Evolutionary conservation across 768 basidiomycete species (phyloP), one percentile per base, ranked within the genome.

Genomic region (Daedaleopsis sinensis): DNA sequence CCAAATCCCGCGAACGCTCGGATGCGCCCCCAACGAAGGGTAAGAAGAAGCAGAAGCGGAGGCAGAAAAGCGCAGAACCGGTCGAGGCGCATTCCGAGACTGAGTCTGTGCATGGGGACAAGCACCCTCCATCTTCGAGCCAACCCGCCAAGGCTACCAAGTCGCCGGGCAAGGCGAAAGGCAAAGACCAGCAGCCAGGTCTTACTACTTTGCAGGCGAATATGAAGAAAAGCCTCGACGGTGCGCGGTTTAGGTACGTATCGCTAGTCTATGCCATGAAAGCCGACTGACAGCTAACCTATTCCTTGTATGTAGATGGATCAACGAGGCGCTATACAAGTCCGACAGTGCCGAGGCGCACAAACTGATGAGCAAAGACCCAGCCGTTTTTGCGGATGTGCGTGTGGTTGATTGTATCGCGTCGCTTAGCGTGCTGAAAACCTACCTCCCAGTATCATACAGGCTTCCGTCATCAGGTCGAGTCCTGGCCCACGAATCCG

Each of bases 321-420:
- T 98, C 58, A 99, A 99, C 71, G 96, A 98, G 77, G 83, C 81
- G 42, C 77, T 99, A 35, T 99, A 99, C 77, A 96, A 95, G 65
- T 89, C 89, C 0, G 84, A 86, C 57, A 93, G 94, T 68, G 76
- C 72, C 38, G 79, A 89, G 46, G 93, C 94, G 15, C 83, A 83
- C 62, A 76, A 84, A 59, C 85, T 97, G 85, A 93, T 98, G 89
- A 84, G 83, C 71, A 82, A 89, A 35, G 90, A 96, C 71, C 89
- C 91, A 9, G 82, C 80, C 36, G 81, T 91, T 12, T 98, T 92
- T 66, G 80, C 88, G 57, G 96, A 98, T 74, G 96, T 96, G 57
- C 64, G 75, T 72, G 21, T 51, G 48, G 32, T 57, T 48, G 8
- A 44, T 50, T 36, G 2, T 21, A 18, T 50, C 16, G 19, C 38